Base-by-base conservation (phyloP, 2,329 filamentous ascomycete genomes). In the Fusarium acutatum region DNA sequence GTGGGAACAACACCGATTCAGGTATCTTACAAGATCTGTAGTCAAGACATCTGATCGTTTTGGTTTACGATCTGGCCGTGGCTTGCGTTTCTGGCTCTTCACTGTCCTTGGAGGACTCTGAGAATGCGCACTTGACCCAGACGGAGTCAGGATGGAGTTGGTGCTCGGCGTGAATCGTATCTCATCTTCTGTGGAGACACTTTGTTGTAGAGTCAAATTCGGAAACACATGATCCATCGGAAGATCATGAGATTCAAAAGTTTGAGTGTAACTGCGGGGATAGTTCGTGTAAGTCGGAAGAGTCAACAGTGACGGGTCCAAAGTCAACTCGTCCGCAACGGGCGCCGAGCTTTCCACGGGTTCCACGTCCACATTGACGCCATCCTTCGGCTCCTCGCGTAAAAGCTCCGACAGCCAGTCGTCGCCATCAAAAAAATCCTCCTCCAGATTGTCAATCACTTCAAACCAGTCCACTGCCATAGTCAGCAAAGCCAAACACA, bases 61-160 rank as follows among this genome's bases (percentile, higher is more conserved):
- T 3, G 26, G 13, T 15, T 47, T 47, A 6, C 20, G 44, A 0
- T 22, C 20, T 22, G 26, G 10, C 3, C 13, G 18, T 0, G 44
- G 26, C 0, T 30, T 47, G 44, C 20, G 44, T 8, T 30, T 47
- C 20, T 24, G 41, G 3, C 18, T 20, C 4, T 47, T 47, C 1
- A 0, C 44, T 28, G 20, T 9, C 10, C 20, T 22, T 3, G 44
- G 44, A 7, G 44, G 44, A 30, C 44, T 47, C 1, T 47, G 26
- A 6, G 44, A 47, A 30, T 47, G 26, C 6, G 20, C 26, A 47
- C 44, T 47, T 2, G 44, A 47, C 6, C 26, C 44, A 5, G 43
- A 28, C 0, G 44, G 44, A 30, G 44, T 47, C 13, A 47, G 1
- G 14, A 47, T 47, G 0, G 26, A 47, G 26, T 47, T 47, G 13